These are phyloP conservation scores for Candida hungchunana DNA, from an alignment of 805 yeast genomes.

Conservation along the genomic window DNA sequence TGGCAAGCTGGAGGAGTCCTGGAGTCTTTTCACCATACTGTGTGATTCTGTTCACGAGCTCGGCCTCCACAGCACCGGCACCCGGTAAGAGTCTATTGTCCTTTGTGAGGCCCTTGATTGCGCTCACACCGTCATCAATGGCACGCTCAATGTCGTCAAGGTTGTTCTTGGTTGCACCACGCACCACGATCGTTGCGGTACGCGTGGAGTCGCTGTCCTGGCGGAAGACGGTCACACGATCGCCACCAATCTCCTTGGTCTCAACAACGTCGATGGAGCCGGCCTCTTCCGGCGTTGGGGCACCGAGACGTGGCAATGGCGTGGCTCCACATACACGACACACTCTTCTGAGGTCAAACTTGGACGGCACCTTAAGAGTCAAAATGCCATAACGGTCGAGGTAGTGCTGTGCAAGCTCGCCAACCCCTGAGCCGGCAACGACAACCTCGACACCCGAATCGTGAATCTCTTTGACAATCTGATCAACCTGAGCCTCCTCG, in stretches of 20 bases:
- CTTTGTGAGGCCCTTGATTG: slow-evolving; percentile 83
- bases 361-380: slow-evolving; percentile 86
- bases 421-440: slow-evolving; percentile 91
- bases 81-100: slow-evolving; percentile 85
- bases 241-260: slow-evolving; percentile 94
- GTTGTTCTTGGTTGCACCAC: slow-evolving; percentile 95
- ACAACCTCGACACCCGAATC: slow-evolving; percentile 86
- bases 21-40: slow-evolving; percentile 91
- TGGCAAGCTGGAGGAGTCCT: slow-evolving; percentile 88
- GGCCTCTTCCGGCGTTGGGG: slow-evolving; percentile 92
- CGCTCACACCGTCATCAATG: slow-evolving; percentile 93
- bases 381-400: slow-evolving; percentile 81
- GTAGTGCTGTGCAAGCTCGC: slow-evolving; percentile 91
- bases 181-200: slow-evolving; percentile 87
- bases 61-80: slow-evolving; percentile 94
- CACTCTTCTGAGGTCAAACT: slow-evolving; percentile 89
- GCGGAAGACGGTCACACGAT: slow-evolving; percentile 89
- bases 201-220: slow-evolving; percentile 63
- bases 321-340: slow-evolving; percentile 97
- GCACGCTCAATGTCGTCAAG: slow-evolving; percentile 96
- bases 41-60: slow-evolving; percentile 72
- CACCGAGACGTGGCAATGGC: slow-evolving; percentile 89
- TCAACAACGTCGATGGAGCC: slow-evolving; percentile 85
- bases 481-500: slow-evolving; percentile 91
- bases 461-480: slow-evolving; percentile 72